These are phyloP conservation scores for Stephanodiscus triporus DNA, from an alignment of 108 stramenopile genomes.

Conservation along the genomic window DNA sequence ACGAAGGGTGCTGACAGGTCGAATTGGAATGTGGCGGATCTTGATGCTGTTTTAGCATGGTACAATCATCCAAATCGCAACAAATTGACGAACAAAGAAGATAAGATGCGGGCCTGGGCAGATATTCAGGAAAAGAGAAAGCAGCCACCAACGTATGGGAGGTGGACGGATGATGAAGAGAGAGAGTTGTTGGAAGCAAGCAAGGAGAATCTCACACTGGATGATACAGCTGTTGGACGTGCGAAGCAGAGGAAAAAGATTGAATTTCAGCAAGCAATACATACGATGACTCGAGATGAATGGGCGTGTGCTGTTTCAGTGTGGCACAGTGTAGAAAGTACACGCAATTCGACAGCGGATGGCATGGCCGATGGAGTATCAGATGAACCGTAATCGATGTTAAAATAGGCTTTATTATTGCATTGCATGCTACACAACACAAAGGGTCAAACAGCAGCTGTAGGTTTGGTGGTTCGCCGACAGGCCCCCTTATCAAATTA, in stretches of 20 bases:
- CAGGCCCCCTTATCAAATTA: too few relatives aligned
- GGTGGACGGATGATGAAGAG: slow-evolving; percentile 12
- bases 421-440: too few relatives aligned
- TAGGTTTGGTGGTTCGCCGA: too few relatives aligned
- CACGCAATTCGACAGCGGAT: too few relatives aligned
- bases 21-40: background rate
- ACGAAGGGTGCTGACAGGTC: background rate
- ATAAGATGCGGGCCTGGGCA: too few relatives aligned
- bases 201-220: background rate
- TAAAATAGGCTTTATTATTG: too few relatives aligned
- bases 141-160: background rate
- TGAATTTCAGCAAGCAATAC: background rate
- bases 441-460: too few relatives aligned
- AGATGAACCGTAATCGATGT: too few relatives aligned
- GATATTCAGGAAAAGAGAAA: background rate
- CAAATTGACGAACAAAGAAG: background rate
- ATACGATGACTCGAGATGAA: background rate
- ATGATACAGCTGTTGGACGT: slow-evolving; percentile 11
- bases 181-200: background rate
- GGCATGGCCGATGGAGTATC: too few relatives aligned
- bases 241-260: background rate
- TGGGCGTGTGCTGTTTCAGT: too few relatives aligned
- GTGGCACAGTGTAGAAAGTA: background rate
- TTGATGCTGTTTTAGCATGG: too few relatives aligned
- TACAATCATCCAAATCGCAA: background rate